phyloP scores from a whole-genome alignment of 2,329 filamentous ascomycete species.

The Calonectria pseudoreteaudii region DNA sequence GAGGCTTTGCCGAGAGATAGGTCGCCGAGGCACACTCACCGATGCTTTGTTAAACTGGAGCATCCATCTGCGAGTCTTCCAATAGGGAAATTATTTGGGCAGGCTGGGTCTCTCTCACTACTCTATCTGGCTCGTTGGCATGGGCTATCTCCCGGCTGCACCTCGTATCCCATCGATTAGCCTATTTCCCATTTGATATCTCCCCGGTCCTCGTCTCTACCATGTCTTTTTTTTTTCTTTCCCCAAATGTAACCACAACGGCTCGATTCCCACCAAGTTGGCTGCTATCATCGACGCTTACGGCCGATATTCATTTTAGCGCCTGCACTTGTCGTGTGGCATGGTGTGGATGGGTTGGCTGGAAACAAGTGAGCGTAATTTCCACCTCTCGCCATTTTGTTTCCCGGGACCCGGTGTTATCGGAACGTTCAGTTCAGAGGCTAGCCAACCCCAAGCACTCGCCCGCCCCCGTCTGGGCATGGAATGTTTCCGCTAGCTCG shows the following conservation, averaged over 20 bases:
- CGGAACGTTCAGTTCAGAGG: not conserved
- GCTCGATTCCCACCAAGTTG: not conserved
- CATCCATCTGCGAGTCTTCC: not conserved
- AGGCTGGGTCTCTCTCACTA: not conserved
- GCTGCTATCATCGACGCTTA: constrained; percentile 8
- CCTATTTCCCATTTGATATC: not conserved
- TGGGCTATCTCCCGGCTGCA: not conserved
- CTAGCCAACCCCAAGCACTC: not conserved
- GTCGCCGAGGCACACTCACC: not conserved
- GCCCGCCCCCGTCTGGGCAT: not conserved
- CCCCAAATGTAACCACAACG: constrained; percentile 10
- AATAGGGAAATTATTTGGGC: not conserved
- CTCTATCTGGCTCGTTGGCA: not conserved
- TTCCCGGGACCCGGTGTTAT: constrained; percentile 23
- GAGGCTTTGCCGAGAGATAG: not conserved
- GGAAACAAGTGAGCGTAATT: constrained; percentile 32
- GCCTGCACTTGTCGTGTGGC: constrained; percentile 7
- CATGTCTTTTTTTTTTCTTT: not conserved
- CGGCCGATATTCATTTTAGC: constrained; percentile 5
- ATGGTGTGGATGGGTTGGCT: not conserved
- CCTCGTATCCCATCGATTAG: constrained; percentile 12
- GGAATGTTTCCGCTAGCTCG: not conserved
- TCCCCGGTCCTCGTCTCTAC: not conserved
- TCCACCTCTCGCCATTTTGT: constrained; percentile 35
- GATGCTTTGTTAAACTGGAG: not conserved